Percentiles rank a stretch among this genome's conserved stretches.
Conservation (phyloP, 1,139 yeast genomes). For the Suhomyces bokatorum region DNA sequence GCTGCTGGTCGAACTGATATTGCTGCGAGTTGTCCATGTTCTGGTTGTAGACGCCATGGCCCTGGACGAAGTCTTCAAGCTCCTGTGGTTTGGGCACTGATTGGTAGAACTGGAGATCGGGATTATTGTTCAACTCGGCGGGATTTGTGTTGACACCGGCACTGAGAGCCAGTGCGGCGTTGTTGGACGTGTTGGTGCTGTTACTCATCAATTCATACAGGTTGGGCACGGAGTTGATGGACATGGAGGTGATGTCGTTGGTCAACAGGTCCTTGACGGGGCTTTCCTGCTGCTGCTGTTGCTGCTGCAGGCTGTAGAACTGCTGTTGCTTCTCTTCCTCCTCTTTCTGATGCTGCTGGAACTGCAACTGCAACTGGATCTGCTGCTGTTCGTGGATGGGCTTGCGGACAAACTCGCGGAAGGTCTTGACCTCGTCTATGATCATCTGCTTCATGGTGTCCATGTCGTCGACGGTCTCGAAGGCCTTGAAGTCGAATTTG, state of each 20-base stretch:
- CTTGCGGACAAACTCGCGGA: slow-evolving; percentile 78
- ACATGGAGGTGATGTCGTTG: slow-evolving; percentile 13
- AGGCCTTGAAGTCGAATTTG: slow-evolving; percentile 80
- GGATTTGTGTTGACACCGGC: slow-evolving; percentile 38
- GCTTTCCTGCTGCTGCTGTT: slow-evolving; percentile 12
- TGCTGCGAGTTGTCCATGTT: slow-evolving; percentile 13
- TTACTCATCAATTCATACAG: slow-evolving; percentile 17
- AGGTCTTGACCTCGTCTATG: slow-evolving; percentile 74
- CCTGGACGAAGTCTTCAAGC: slow-evolving; percentile 40
- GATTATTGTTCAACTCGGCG: slow-evolving; percentile 22
- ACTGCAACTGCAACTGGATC: slow-evolving; percentile 41
- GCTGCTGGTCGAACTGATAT: slow-evolving; percentile 9
- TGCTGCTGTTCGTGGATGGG: slow-evolving; percentile 70
- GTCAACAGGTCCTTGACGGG: slow-evolving; percentile 8
- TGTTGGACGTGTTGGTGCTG: slow-evolving; percentile 11
- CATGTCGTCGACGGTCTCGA: slow-evolving; percentile 84
- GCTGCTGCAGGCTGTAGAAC: slow-evolving; percentile 15
- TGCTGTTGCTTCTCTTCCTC: slow-evolving; percentile 21
- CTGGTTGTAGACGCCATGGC: slow-evolving; percentile 12
- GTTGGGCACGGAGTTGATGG: slow-evolving; percentile 14
- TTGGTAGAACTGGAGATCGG: slow-evolving; percentile 33
- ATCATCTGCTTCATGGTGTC: slow-evolving; percentile 76
- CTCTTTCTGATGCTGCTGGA: slow-evolving; percentile 34
- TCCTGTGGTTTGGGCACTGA: slow-evolving; percentile 51
- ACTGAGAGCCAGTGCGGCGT: slow-evolving; percentile 18